These are phyloP conservation scores for Mycena metata DNA, from an alignment of 768 basidiomycete genomes.

Conservation along the genomic window DNA sequence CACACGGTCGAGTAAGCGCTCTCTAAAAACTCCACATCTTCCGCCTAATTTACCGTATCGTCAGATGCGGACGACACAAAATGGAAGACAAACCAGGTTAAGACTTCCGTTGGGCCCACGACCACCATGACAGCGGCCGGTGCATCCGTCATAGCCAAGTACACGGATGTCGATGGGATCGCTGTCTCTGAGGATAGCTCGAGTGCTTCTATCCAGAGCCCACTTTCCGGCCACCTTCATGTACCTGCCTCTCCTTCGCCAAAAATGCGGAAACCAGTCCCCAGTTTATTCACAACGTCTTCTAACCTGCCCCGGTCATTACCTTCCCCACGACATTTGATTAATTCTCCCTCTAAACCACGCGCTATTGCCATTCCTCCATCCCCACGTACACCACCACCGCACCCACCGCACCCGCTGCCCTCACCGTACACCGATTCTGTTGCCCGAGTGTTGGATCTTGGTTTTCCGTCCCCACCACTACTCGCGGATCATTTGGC, in stretches of 20 bases:
- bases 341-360: not conserved
- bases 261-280: conserved; percentile 6
- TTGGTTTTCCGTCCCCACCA: conserved; percentile 22
- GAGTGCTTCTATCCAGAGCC: conserved; percentile 23
- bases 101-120: not conserved
- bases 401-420: conserved; percentile 9
- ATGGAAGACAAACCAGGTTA: not conserved
- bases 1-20: conserved; percentile 15
- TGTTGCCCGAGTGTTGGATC: not conserved
- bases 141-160: conserved; percentile 15
- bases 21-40: not conserved
- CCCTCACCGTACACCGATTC: not conserved
- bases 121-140: conserved; percentile 9
- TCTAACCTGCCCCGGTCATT: not conserved
- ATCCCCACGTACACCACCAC: conserved; percentile 25
- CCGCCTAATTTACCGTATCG: conserved; percentile 1
- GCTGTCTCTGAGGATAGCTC: conserved; percentile 10
- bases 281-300: not conserved
- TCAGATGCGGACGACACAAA: conserved; percentile 3
- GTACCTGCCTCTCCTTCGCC: conserved; percentile 1
- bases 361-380: conserved; percentile 17
- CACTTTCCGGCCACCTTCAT: not conserved
- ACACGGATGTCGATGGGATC: conserved; percentile 25
- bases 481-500: not conserved
- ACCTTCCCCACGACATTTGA: not conserved